These are phyloP conservation scores for Coniochaeta prunicola DNA, from an alignment of 2,329 filamentous ascomycete species.

Conservation along the genomic window DNA sequence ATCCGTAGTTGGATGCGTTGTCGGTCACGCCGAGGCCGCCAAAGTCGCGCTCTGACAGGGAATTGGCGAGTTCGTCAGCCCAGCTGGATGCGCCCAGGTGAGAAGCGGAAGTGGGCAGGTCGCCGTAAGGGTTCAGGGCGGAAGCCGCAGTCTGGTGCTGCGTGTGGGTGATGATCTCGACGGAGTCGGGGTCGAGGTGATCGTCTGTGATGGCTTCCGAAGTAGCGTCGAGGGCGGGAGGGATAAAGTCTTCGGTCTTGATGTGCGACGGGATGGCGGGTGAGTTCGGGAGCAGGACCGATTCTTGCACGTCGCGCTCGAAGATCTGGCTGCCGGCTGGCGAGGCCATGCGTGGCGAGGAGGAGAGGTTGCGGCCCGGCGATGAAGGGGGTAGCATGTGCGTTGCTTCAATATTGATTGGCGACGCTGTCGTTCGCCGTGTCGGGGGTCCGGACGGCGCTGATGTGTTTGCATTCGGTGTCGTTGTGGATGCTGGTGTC, in stretches of 20 bases:
- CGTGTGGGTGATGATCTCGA: conserved; percentile 86
- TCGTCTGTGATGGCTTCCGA: conserved; percentile 87
- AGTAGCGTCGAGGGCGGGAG: conserved; percentile 82
- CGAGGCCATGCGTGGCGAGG: conserved; percentile 69
- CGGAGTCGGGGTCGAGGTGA: conserved; percentile 75
- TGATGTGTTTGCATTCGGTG: conserved; percentile 16
- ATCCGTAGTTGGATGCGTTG: conserved; percentile 66
- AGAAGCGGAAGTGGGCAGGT: conserved; percentile 18
- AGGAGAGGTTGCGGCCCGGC: conserved; percentile 57
- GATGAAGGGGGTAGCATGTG: conserved; percentile 48
- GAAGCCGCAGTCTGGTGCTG: conserved; percentile 73
- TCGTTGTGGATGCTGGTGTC: conserved; percentile 21
- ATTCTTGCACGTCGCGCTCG: conserved; percentile 89
- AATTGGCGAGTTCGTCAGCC: conserved; percentile 48
- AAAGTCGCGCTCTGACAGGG: conserved; percentile 32
- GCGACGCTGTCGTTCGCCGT: conserved; percentile 22
- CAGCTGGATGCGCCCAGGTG: conserved; percentile 33
- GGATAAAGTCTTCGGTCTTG: conserved; percentile 89
- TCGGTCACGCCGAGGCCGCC: conserved; percentile 32
- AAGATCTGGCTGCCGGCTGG: conserved; percentile 80
- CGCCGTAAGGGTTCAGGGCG: conserved; percentile 37
- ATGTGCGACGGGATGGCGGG: conserved; percentile 91
- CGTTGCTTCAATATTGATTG: conserved; percentile 25
- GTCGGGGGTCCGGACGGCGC: conserved; percentile 24
- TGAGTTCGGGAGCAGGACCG: conserved; percentile 60